phyloP scores from a whole-genome alignment of 345 rosid species.

The Eucalyptus tenuipes region DNA sequence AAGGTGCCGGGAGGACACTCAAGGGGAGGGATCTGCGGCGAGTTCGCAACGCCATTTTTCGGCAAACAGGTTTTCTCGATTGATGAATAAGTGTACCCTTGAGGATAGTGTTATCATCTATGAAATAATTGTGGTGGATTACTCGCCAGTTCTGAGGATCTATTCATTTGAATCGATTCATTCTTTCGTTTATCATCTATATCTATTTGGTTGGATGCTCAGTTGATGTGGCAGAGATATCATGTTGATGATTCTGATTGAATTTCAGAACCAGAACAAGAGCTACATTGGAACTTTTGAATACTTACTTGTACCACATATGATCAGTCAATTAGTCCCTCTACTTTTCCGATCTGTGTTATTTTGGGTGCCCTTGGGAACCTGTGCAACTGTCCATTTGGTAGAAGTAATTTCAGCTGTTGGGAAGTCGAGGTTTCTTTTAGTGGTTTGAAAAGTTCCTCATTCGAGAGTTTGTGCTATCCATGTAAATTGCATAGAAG shows the following conservation, averaged over 20 bases:
- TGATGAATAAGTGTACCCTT: neutral
- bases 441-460: neutral
- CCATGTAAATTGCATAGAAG: neutral
- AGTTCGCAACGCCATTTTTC: slow-evolving; percentile 23
- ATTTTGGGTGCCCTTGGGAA: neutral
- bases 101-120: neutral
- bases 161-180: neutral
- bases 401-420: neutral
- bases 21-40: slow-evolving; percentile 30
- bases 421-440: neutral
- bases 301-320: neutral
- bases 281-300: neutral
- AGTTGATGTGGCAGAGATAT: neutral
- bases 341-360: neutral
- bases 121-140: neutral
- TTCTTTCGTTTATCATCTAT: neutral
- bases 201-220: neutral
- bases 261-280: neutral
- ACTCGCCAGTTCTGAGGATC: neutral
- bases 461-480: neutral
- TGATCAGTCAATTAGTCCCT: neutral
- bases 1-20: slow-evolving; percentile 29
- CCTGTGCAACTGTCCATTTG: neutral
- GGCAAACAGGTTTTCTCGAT: slow-evolving; percentile 25
- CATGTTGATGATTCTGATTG: neutral